Base-by-base conservation (phyloP, 208 protist genomes). In the Leishmania martiniquensis region DNA sequence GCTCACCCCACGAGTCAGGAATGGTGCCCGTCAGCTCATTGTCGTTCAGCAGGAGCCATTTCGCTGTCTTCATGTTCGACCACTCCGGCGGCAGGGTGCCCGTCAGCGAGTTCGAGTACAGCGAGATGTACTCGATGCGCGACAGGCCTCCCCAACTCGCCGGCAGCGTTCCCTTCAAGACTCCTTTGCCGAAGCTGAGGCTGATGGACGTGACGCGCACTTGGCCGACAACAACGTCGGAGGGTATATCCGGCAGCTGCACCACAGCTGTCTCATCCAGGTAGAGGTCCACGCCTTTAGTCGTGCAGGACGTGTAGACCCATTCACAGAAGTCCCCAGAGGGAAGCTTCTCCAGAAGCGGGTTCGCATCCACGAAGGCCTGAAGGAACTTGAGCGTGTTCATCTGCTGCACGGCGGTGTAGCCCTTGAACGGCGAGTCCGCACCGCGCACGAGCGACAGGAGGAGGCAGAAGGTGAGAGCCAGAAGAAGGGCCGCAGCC, bases 281-380 rank as follows among this genome's bases (percentile, higher is more conserved):
- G 32, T 60, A 44, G 60, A 77, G 17, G 5, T 62, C n/a, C 60
- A 77, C 44, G 5, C 54, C 73, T 15, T 77, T 65, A 9, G 32
- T 69, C 37, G 62, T 52, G 70, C 66, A 76, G 37, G 39, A 37
- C 20, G n/a, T 37, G 44, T 69, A 51, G 29, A 22, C 22, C 75
- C 80, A 84, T 34, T 34, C 60, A 44, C 74, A 84, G 70, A 75
- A 84, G 67, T 77, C 73, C 59, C 17, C 39, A 20, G 29, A 42
- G 60, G 42, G 63, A 44, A 70, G 45, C 12, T 20, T 54, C 39
- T 57, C 47, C 2, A 68, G 54, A 13, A 22, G 57, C 7, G 60
- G 45, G 44, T 69, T 57, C 2, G 73, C 60, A 15, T 44, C 20
- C 55, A 52, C n/a, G 10, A 76, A 76, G 44, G 57, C 73, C 37